Conservation (phyloP, 441 rosid genomes). For the Erodium trifolium region DNA sequence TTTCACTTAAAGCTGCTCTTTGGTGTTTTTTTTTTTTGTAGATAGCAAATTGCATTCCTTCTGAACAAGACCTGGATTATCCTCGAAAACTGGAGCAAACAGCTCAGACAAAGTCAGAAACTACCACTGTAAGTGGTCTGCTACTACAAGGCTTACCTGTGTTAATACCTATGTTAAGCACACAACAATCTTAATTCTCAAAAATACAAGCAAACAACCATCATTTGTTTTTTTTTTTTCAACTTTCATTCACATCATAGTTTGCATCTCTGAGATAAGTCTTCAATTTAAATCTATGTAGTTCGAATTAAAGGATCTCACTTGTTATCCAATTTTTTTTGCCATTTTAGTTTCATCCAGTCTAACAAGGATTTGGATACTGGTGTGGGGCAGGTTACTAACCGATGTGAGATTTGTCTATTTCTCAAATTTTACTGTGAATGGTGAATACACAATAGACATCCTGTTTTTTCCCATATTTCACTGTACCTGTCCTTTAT, state of each 20-base stretch:
- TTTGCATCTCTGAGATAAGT: constrained; percentile 1
- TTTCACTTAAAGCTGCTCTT: neutral
- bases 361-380: neutral
- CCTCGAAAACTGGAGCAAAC: constrained; percentile 78
- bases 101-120: constrained; percentile 41
- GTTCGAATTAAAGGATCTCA: neutral
- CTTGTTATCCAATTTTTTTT: neutral
- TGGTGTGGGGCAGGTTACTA: neutral
- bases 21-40: constrained; percentile 31
- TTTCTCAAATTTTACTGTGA: neutral
- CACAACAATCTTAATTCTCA: neutral
- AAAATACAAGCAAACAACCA: neutral
- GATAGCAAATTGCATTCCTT: constrained; percentile 84
- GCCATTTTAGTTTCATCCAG: neutral
- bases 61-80: constrained; percentile 75
- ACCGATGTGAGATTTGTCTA: neutral
- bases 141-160: neutral
- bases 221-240: neutral
- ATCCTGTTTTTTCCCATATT: neutral
- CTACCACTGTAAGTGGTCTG: constrained; percentile 30
- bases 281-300: neutral
- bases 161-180: constrained; percentile 6
- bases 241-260: neutral
- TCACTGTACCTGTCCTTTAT: neutral
- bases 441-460: neutral